Evolutionary conservation across 306 rosid species (phyloP).

Genomic region (Cucumis melo): DNA sequence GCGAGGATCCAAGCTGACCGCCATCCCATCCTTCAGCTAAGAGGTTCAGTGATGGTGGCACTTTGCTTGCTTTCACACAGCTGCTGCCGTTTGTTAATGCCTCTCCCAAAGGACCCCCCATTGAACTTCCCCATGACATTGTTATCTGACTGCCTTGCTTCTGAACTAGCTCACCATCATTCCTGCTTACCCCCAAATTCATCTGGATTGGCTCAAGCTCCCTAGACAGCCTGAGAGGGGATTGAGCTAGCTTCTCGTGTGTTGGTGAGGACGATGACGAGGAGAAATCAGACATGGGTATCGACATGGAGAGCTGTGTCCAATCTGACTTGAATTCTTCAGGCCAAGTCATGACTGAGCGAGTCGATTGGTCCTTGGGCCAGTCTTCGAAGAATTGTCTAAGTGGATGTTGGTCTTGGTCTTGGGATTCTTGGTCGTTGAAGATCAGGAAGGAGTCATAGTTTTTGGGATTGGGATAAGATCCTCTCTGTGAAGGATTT

Average conservation of each 20-base stretch:
- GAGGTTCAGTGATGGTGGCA: conserved; percentile 23
- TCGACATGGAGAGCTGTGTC: conserved; percentile 41
- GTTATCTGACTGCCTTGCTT: conserved; percentile 18
- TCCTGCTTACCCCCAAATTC: conserved; percentile 12
- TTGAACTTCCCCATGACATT: conserved; percentile 21
- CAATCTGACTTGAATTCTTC: conserved; percentile 33
- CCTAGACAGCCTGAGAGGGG: conserved; percentile 26
- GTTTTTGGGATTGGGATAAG: conserved; percentile 22
- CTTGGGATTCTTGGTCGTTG: conserved; percentile 23
- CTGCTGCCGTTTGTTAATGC: conserved; percentile 21
- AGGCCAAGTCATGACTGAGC: conserved; percentile 25
- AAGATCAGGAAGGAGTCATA: conserved; percentile 28
- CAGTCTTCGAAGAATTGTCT: conserved; percentile 26
- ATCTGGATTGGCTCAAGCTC: conserved; percentile 23
- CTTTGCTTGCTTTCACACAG: conserved; percentile 8
- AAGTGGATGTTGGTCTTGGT: conserved; percentile 26
- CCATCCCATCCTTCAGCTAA: conserved; percentile 33
- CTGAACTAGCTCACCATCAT: not conserved
- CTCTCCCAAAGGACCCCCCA: conserved; percentile 51
- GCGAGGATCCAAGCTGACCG: conserved; percentile 27
- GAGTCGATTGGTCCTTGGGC: conserved; percentile 28
- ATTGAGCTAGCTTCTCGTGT: conserved; percentile 16
- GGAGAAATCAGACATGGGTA: conserved; percentile 30
- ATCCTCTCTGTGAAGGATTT: conserved; percentile 28
- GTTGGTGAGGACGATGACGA: conserved; percentile 32